Percentiles rank a stretch among this genome's conserved stretches.
Evolutionary conservation across 2,329 filamentous ascomycete genomes (phyloP).

Genomic region (Neofusicoccum kwambonambiense): DNA sequence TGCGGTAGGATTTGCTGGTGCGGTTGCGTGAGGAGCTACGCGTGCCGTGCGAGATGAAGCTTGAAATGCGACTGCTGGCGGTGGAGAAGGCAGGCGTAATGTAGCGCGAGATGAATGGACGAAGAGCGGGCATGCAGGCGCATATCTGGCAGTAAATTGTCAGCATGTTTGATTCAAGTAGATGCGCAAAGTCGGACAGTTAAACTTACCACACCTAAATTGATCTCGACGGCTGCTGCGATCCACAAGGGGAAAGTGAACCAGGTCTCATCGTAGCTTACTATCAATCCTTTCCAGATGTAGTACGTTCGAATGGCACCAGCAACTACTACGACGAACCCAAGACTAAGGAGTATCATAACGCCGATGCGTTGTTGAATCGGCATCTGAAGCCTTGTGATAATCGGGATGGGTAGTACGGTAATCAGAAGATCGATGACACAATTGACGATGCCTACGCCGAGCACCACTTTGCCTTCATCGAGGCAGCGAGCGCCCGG

Average conservation of each 20-base stretch:
- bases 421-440: constrained; percentile 44
- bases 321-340: constrained; percentile 43
- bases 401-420: constrained; percentile 44
- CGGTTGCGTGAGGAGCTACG: neutral
- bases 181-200: neutral
- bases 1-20: neutral
- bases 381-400: constrained; percentile 45
- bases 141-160: constrained; percentile 29
- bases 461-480: constrained; percentile 41
- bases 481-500: constrained; percentile 37
- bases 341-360: constrained; percentile 40
- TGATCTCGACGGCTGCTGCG: constrained; percentile 47
- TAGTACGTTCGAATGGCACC: constrained; percentile 45
- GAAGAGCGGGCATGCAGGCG: constrained; percentile 38
- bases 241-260: constrained; percentile 48
- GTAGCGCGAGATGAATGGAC: constrained; percentile 25
- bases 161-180: neutral
- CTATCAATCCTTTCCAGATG: constrained; percentile 43
- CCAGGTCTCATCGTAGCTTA: constrained; percentile 47
- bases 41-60: neutral
- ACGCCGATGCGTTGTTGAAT: constrained; percentile 40
- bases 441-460: constrained; percentile 44
- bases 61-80: neutral
- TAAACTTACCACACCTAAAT: constrained; percentile 45
- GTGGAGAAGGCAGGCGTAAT: neutral